Evolutionary conservation across 2,329 filamentous ascomycete species (phyloP).

Genomic region (Phaeosphaeriaceae sp.): DNA sequence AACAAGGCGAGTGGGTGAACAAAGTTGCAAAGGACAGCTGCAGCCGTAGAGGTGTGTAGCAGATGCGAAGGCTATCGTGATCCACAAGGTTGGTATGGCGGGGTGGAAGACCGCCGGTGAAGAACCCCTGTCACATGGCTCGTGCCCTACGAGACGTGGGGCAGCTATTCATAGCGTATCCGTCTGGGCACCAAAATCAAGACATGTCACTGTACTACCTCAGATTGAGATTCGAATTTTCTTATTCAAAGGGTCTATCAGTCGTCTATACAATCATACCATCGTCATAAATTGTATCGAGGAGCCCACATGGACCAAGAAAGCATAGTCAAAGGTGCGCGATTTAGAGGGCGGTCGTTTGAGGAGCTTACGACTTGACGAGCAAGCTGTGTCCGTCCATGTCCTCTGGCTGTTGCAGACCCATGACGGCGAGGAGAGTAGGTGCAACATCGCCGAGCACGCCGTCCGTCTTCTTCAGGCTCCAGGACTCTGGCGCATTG

Average conservation of each 20-base stretch:
- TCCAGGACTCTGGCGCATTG: constrained; percentile 90
- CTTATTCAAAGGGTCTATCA: constrained; percentile 1
- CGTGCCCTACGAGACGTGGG: constrained; percentile 1
- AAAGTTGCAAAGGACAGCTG: not conserved
- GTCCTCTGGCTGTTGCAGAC: constrained; percentile 84
- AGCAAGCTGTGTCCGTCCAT: constrained; percentile 91
- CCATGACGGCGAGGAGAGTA: constrained; percentile 91
- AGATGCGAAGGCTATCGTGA: not conserved
- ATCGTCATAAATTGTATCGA: not conserved
- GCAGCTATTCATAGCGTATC: constrained; percentile 2
- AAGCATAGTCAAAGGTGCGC: not conserved
- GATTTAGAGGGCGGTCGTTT: not conserved
- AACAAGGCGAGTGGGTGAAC: not conserved
- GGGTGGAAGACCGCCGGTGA: constrained; percentile 13
- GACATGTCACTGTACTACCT: not conserved
- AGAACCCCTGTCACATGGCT: constrained; percentile 6
- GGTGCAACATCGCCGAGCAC: constrained; percentile 98
- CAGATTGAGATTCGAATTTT: not conserved
- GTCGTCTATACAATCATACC: not conserved
- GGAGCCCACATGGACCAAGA: not conserved
- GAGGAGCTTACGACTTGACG: constrained; percentile 66
- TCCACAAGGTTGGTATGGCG: constrained; percentile 1
- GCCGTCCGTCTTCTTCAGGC: constrained; percentile 80
- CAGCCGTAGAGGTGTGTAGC: too few species aligned
- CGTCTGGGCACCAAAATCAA: not conserved